Evolutionary conservation across 306 rosid genomes (phyloP).

Genomic region (Sindora glabra): DNA sequence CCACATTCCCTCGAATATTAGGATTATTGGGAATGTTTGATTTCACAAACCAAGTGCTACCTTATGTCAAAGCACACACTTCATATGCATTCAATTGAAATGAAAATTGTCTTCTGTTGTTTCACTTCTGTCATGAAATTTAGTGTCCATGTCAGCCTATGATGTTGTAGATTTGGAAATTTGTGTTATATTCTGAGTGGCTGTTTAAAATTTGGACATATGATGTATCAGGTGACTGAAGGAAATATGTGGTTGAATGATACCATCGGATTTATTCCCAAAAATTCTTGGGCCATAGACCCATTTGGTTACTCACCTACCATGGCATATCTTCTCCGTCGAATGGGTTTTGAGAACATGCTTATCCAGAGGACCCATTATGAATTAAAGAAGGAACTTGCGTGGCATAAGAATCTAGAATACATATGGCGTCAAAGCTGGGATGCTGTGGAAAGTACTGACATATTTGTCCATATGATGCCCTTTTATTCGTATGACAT

Average conservation of each 20-base stretch:
- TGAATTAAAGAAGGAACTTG: constrained; percentile 95
- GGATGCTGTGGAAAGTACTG: constrained; percentile 89
- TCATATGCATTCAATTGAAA: not conserved
- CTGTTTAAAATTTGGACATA: constrained; percentile 17
- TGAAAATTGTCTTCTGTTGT: not conserved
- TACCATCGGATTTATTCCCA: constrained; percentile 82
- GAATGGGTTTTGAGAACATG: constrained; percentile 99
- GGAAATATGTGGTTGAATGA: constrained; percentile 96
- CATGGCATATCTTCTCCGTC: constrained; percentile 96
- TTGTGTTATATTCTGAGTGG: constrained; percentile 1
- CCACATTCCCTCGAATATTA: too few relatives aligned
- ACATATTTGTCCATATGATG: constrained; percentile 99
- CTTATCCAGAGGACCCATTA: constrained; percentile 98
- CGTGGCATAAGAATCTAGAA: constrained; percentile 80
- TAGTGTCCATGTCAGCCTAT: not conserved
- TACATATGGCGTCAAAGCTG: constrained; percentile 96
- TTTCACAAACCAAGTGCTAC: too few relatives aligned
- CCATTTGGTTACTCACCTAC: constrained; percentile 99
- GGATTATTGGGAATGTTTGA: too few relatives aligned
- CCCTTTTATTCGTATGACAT: constrained; percentile 97
- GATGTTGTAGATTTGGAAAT: not conserved
- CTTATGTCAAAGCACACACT: not conserved
- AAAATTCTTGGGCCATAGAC: constrained; percentile 98
- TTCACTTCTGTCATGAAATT: not conserved
- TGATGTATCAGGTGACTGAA: constrained; percentile 69